These are phyloP conservation scores for Lasiodiplodia gonubiensis DNA, from an alignment of 2,329 filamentous ascomycete genomes.

Conservation along the genomic window DNA sequence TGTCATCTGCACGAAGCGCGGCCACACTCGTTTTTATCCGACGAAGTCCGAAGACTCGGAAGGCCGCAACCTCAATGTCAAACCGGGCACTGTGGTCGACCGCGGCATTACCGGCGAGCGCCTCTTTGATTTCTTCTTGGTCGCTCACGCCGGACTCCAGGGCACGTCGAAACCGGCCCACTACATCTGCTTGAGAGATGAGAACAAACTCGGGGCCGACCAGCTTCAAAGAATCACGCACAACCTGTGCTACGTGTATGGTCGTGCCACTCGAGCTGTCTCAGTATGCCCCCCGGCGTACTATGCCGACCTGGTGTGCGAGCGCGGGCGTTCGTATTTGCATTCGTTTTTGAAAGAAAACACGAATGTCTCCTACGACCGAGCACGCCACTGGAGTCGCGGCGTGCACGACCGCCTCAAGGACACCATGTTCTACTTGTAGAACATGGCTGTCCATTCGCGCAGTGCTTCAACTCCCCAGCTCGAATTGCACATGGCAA, in stretches of 20 bases:
- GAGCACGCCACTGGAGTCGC: constrained; percentile 16
- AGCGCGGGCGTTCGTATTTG: constrained; percentile 74
- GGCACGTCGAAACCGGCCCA: constrained; percentile 83
- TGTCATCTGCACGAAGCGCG: constrained; percentile 82
- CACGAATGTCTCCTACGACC: constrained; percentile 5
- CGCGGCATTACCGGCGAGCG: constrained; percentile 71
- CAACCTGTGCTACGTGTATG: constrained; percentile 80
- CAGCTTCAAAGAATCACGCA: constrained; percentile 76
- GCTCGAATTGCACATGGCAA: not conserved
- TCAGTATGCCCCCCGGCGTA: constrained; percentile 85
- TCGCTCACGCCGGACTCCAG: constrained; percentile 78
- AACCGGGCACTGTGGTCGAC: constrained; percentile 80
- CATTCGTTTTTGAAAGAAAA: constrained; percentile 27
- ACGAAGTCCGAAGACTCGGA: constrained; percentile 49
- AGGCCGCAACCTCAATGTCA: constrained; percentile 65
- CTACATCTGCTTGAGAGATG: constrained; percentile 68
- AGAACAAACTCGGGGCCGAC: constrained; percentile 61
- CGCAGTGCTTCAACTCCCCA: constrained; percentile 19
- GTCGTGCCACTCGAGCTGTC: constrained; percentile 82
- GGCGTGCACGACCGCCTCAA: constrained; percentile 26
- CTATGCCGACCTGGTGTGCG: constrained; percentile 85
- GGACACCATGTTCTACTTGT: constrained; percentile 29
- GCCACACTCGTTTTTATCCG: constrained; percentile 85
- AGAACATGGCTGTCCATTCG: not conserved
- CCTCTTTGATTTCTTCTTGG: constrained; percentile 81